phyloP scores from a whole-genome alignment of 306 rosid genomes.

The Mimosa pudica region DNA sequence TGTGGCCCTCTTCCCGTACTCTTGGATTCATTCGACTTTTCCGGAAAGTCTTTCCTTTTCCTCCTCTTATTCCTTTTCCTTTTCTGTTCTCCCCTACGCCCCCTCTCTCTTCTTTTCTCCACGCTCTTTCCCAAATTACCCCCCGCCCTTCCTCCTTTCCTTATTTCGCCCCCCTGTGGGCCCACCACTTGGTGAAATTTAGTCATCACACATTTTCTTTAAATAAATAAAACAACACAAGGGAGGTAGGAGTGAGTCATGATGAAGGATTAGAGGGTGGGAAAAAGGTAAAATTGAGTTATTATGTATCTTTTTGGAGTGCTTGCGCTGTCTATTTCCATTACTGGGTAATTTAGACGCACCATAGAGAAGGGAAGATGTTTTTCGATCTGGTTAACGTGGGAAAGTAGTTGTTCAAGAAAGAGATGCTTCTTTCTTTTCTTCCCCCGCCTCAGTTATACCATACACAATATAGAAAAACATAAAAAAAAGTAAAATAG shows the following conservation, averaged over 20 bases:
- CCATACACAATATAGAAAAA: conserved; percentile 9
- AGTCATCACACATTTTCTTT: conserved; percentile 20
- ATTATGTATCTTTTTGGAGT: conserved; percentile 49
- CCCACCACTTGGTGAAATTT: conserved; percentile 43
- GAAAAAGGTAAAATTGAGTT: conserved; percentile 52
- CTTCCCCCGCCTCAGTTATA: conserved; percentile 36
- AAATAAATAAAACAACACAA: background rate
- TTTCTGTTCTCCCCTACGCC: conserved; percentile 37
- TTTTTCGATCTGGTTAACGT: conserved; percentile 99
- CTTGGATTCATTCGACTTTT: conserved; percentile 86
- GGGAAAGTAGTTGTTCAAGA: conserved; percentile 81
- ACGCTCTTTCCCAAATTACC: conserved; percentile 41
- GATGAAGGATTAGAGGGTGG: conserved; percentile 39
- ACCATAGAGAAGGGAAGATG: conserved; percentile 33
- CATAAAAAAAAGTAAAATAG: background rate
- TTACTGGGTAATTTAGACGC: conserved; percentile 48
- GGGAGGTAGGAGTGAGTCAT: conserved; percentile 6
- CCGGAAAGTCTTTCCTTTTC: conserved; percentile 69
- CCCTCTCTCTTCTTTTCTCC: background rate
- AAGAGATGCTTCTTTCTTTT: conserved; percentile 66
- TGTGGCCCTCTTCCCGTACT: conserved; percentile 93
- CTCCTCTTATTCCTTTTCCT: conserved; percentile 62
- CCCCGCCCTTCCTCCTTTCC: conserved; percentile 31
- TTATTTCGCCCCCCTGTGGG: conserved; percentile 31
- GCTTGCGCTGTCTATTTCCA: conserved; percentile 69